Evolutionary conservation across 495 filamentous ascomycete genomes (phyloP).

Genomic region (Zalerion maritima): DNA sequence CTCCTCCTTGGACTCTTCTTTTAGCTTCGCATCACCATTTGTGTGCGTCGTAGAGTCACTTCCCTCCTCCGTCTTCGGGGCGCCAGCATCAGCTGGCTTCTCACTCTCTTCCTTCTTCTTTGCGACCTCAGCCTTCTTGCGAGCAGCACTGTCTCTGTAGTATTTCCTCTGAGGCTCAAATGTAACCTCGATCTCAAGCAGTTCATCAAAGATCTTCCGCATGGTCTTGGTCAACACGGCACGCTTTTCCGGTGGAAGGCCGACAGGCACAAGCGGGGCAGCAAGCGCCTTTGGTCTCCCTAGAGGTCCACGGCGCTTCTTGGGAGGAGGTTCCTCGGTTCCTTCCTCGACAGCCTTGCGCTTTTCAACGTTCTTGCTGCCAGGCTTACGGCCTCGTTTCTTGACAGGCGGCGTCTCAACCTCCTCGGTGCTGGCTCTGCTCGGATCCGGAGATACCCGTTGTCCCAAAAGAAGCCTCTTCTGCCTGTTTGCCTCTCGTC

Average conservation of each 20-base stretch:
- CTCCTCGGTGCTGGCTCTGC: constrained; percentile 65
- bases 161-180: too few species aligned
- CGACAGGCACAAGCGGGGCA: constrained; percentile 12
- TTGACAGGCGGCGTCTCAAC: constrained; percentile 39
- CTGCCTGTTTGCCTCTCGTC: constrained; percentile 58
- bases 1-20: too few species aligned
- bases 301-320: constrained; percentile 54
- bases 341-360: constrained; percentile 79
- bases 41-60: too few species aligned
- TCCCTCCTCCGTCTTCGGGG: too few species aligned
- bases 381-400: constrained; percentile 68
- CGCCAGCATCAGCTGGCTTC: too few species aligned
- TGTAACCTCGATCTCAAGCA: constrained; percentile 73
- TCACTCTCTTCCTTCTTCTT: too few species aligned
- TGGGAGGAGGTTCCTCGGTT: constrained; percentile 62
- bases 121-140: too few species aligned
- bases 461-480: constrained; percentile 39
- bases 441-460: constrained; percentile 57
- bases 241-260: constrained; percentile 33
- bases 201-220: constrained; percentile 54
- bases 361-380: constrained; percentile 49
- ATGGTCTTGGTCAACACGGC: constrained; percentile 59
- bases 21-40: too few species aligned
- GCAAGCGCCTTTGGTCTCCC: constrained; percentile 47
- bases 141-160: too few species aligned